Evolutionary conservation across 2,329 filamentous ascomycete species (phyloP), one percentile per base, ranked within the genome.

Genomic region (Diaporthe sp.): DNA sequence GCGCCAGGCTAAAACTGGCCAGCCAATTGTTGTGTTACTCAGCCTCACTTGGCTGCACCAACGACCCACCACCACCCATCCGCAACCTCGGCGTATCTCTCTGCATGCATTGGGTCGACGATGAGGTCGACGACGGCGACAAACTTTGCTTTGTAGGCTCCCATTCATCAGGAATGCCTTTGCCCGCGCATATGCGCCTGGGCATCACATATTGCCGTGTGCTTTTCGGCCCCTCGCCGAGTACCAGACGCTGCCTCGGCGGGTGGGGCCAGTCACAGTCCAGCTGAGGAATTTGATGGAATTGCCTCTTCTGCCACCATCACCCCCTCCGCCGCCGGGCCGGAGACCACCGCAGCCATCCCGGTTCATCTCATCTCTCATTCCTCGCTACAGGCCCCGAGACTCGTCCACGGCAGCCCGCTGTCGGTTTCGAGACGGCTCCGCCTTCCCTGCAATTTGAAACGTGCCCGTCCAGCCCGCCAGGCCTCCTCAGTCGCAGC

Each of bases 391-490:
- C 37, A 42, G n/a, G 42, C 42, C 61, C 71, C 58, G 51, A 55
- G 47, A 73, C 61, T 37, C 31, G 39, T 15, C 42, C 70, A 44
- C 71, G 49, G 58, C 58, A 67, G n/a, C 58, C 37, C 57, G 58
- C 58, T 61, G 58, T 65, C 71, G 25, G 47, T 49, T 72, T 60
- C 70, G 70, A 72, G 71, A 53, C 34, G 47, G 71, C 58, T 55
- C 71, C 71, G 71, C 57, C 57, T 72, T 60, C 25, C 58, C 47
- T 63, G 28, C 34, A 60, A 39, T 72, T 60, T 73, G 71, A 65
- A 73, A 73, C 71, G 34, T 65, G 37, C 34, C 65, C 47, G 47
- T 68, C 44, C 63, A 53, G 22, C 25, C 31, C 34, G 47, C 15
- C 65, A 55, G 65, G 15, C 65, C 65, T 68, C 49, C 47, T 42